Percentiles rank a stretch among this genome's conserved stretches.
Evolutionary conservation across 352 stramenopile species (phyloP).

Genomic region (Globisporangium carolinianum): DNA sequence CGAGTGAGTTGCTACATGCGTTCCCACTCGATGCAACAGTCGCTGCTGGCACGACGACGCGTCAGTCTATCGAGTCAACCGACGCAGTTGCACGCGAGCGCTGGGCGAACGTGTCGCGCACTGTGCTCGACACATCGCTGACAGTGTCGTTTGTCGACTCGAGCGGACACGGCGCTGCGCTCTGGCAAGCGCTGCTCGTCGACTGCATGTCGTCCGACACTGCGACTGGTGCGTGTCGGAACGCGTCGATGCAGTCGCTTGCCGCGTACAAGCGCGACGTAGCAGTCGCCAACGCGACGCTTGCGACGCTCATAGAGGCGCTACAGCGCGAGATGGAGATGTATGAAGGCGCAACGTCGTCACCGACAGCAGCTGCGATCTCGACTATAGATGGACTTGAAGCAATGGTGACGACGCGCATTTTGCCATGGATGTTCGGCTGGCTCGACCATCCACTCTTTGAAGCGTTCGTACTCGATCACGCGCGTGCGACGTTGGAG

Average conservation of each 20-base stretch:
- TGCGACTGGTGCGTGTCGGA: slow-evolving; percentile 17
- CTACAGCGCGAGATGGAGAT: background rate
- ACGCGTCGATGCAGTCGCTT: background rate
- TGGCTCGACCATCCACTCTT: slow-evolving; percentile 36
- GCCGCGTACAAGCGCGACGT: slow-evolving; percentile 2
- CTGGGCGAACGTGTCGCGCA: slow-evolving; percentile 14
- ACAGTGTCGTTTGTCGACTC: slow-evolving; percentile 22
- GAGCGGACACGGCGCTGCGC: slow-evolving; percentile 19
- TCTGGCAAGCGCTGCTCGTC: slow-evolving; percentile 33
- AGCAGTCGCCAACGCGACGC: background rate
- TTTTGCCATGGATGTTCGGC: slow-evolving; percentile 32
- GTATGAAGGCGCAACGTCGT: background rate
- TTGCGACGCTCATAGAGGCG: background rate
- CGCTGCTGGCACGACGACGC: no score
- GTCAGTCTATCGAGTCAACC: no score
- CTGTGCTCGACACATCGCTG: slow-evolving; percentile 27
- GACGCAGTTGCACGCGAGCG: background rate
- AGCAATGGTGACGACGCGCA: slow-evolving; percentile 19
- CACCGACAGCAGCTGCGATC: background rate
- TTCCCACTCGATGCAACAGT: slow-evolving; percentile 17
- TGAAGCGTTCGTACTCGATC: slow-evolving; percentile 23
- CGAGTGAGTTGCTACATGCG: slow-evolving; percentile 11
- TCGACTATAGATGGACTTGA: background rate
- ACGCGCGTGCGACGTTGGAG: slow-evolving; percentile 8
- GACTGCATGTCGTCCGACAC: slow-evolving; percentile 28